phyloP scores from a whole-genome alignment of 2,329 filamentous ascomycete species.

The Penicillium expansum region DNA sequence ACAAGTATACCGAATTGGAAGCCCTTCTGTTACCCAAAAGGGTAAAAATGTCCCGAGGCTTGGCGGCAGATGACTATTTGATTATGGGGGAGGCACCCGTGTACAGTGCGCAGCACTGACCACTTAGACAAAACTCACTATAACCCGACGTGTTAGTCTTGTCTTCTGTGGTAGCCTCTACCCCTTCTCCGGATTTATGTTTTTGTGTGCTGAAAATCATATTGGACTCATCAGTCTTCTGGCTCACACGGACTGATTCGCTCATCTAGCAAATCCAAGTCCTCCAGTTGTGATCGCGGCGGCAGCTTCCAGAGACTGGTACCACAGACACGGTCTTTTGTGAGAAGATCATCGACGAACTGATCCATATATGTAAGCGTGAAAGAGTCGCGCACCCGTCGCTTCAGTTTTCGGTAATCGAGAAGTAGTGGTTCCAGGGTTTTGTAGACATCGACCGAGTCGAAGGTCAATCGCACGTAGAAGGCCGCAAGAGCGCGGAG shows the following conservation, averaged over 20 bases:
- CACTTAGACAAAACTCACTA: neutral
- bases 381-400: slow-evolving; percentile 71
- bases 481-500: slow-evolving; percentile 85
- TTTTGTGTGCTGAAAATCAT: neutral
- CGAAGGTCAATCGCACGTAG: slow-evolving; percentile 85
- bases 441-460: slow-evolving; percentile 74
- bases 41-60: slow-evolving; percentile 34
- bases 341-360: slow-evolving; percentile 88
- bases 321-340: slow-evolving; percentile 83
- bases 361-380: slow-evolving; percentile 79
- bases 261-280: slow-evolving; percentile 82
- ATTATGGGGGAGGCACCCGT: neutral
- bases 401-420: slow-evolving; percentile 78
- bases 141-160: neutral
- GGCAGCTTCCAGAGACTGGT: slow-evolving; percentile 93
- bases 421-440: slow-evolving; percentile 78
- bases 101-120: neutral
- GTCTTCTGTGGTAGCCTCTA: neutral
- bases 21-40: slow-evolving; percentile 25
- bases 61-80: slow-evolving; percentile 6
- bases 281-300: slow-evolving; percentile 76
- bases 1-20: slow-evolving; percentile 26
- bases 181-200: neutral
- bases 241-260: slow-evolving; percentile 64
- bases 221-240: neutral